Evolutionary conservation across 306 rosid species (phyloP).

Genomic region (Neltuma alba): DNA sequence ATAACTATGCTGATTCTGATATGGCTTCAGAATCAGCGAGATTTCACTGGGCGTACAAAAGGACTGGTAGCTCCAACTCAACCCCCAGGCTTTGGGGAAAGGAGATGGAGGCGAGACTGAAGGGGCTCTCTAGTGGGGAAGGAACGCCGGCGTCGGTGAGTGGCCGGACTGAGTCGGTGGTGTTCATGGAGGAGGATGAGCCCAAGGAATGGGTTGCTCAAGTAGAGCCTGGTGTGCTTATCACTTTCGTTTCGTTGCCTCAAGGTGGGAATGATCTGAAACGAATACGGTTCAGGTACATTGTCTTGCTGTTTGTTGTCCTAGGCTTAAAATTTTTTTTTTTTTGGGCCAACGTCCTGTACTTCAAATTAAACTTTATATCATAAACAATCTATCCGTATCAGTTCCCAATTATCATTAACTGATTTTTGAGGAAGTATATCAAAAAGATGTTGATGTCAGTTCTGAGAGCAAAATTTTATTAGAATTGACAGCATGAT

Average conservation of each 20-base stretch:
- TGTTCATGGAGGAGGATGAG: constrained; percentile 92
- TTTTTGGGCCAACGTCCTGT: no score
- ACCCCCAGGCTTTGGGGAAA: constrained; percentile 91
- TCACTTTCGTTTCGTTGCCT: constrained; percentile 91
- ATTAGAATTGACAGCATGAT: background rate
- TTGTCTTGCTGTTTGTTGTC: constrained; percentile 28
- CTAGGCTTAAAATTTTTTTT: no score
- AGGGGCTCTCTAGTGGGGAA: constrained; percentile 91
- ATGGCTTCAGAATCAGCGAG: constrained; percentile 79
- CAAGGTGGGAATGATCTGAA: constrained; percentile 96
- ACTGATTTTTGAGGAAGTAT: background rate
- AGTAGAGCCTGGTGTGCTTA: constrained; percentile 98
- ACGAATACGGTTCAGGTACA: constrained; percentile 94
- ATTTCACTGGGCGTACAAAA: constrained; percentile 71
- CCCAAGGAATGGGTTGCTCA: constrained; percentile 98
- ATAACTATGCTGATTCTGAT: constrained; percentile 72
- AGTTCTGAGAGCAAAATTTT: background rate
- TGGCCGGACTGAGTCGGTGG: constrained; percentile 74
- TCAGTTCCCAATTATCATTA: background rate
- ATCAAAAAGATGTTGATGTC: background rate
- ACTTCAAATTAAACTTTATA: background rate
- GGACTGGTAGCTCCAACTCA: constrained; percentile 85
- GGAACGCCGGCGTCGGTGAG: constrained; percentile 94
- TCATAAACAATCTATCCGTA: background rate
- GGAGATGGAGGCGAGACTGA: constrained; percentile 77